Base-by-base conservation (phyloP, 192 early-diverging fungal genomes). In the Dissophora ornata region DNA sequence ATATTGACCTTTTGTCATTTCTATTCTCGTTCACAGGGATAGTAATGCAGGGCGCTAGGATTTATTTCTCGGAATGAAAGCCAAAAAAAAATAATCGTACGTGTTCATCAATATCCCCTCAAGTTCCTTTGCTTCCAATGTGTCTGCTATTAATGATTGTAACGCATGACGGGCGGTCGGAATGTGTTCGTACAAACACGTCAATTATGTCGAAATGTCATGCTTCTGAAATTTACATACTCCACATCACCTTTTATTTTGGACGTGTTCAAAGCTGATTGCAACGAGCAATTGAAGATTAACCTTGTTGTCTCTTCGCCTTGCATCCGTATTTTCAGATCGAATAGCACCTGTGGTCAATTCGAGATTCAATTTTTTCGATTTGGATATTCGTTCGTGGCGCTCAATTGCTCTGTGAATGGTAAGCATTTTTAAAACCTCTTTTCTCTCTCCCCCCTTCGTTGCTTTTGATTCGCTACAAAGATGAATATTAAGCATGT, bases 91-190 rank as follows among this genome's bases (percentile, higher is more conserved):
- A n/a, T n/a, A n/a, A n/a, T n/a, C n/a, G n/a, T n/a, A n/a, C n/a
- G n/a, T n/a, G n/a, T n/a, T n/a, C n/a, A n/a, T n/a, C n/a, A n/a
- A n/a, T 10, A 33, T 42, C 30, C 25, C 28, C 57, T 22, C 32
- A 28, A 16, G 15, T 32, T 32, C 7, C 25, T 55, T 41, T 54
- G 16, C 22, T 6, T 47, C 22, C 28, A 18, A 28, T 28, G 4
- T 22, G 16, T 58, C 10, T 40, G 18, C 8, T 65, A 47, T 75
- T 77, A 77, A 77, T 77, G 73, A 77, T 77, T 77, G 73, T 67
- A 77, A 77, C 59, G 73, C 73, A 77, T 77, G 73, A 77, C 73
- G 73, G 73, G 73, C 73, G 73, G 73, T 77, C 73, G 73, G 73
- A 77, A 77, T 67, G 73, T 77, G 73, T 62, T 77, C 73, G 73